Evolutionary conservation across 257 asterid genomes (phyloP).

Genomic region (Thymus mandschuricus): DNA sequence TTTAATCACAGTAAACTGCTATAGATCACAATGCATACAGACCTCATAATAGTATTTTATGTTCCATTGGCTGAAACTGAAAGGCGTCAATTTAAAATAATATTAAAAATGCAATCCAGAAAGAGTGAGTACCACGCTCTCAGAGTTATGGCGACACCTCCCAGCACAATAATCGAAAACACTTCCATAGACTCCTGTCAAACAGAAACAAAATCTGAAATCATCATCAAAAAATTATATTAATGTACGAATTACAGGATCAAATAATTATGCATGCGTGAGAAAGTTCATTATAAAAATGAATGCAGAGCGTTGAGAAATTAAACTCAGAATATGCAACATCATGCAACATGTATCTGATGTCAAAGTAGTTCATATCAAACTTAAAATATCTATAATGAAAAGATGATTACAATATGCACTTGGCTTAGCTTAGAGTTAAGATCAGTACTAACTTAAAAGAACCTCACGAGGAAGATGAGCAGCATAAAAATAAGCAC

Average conservation of each 20-base stretch:
- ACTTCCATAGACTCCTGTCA: slow-evolving; percentile 65
- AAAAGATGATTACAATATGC: neutral
- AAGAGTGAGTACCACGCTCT: slow-evolving; percentile 73
- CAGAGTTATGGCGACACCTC: slow-evolving; percentile 93
- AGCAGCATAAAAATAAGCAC: slow-evolving; percentile 18
- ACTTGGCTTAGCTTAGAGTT: neutral
- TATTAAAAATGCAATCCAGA: slow-evolving; percentile 14
- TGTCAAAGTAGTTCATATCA: slow-evolving; percentile 16
- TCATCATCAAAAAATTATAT: neutral
- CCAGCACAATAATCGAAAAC: slow-evolving; percentile 83
- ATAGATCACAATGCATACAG: too few species aligned
- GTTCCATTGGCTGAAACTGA: slow-evolving; percentile 11
- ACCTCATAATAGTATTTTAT: slow-evolving; percentile 1
- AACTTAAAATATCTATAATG: neutral
- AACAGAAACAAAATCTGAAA: slow-evolving; percentile 28
- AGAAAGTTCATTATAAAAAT: slow-evolving; percentile 22
- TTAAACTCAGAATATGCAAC: slow-evolving; percentile 5
- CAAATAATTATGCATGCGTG: slow-evolving; percentile 18
- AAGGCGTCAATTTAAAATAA: slow-evolving; percentile 5
- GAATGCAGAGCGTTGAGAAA: slow-evolving; percentile 21
- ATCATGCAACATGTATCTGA: neutral
- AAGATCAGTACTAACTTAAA: neutral
- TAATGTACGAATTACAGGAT: slow-evolving; percentile 3
- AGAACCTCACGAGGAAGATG: neutral
- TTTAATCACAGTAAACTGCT: too few species aligned